phyloP scores from a whole-genome alignment of 2,329 filamentous ascomycete species.

The Aspergillus latus region DNA sequence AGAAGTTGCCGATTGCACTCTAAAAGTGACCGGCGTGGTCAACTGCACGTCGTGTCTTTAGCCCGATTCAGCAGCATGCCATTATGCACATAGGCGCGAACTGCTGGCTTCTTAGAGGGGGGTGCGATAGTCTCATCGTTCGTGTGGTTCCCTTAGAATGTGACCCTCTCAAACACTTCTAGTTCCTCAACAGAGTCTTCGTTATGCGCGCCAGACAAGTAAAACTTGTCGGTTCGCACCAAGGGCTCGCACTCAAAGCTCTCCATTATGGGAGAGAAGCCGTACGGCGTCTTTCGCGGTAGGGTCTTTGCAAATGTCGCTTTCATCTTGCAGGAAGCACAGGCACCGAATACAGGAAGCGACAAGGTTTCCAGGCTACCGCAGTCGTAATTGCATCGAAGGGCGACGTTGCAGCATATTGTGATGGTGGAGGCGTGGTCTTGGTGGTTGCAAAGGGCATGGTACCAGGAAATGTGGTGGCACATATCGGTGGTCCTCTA shows the following conservation, averaged over 20 bases:
- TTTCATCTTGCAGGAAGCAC: conserved; percentile 16
- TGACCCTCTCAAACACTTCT: conserved; percentile 19
- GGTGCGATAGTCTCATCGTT: not conserved
- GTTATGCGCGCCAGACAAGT: conserved; percentile 4
- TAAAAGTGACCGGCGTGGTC: not conserved
- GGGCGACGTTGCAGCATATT: conserved; percentile 21
- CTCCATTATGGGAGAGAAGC: conserved; percentile 2
- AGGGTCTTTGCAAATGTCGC: not conserved
- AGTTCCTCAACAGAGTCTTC: conserved; percentile 7
- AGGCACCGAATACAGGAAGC: conserved; percentile 20
- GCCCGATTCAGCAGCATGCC: not conserved
- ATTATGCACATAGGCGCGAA: not conserved
- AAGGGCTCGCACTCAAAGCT: conserved; percentile 5
- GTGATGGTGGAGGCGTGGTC: conserved; percentile 9
- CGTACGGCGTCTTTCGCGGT: not conserved
- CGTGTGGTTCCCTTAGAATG: conserved; percentile 14
- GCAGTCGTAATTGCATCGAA: conserved; percentile 21
- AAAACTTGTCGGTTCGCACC: conserved; percentile 4
- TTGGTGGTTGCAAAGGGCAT: conserved; percentile 25
- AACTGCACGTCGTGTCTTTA: not conserved
- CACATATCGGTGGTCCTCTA: conserved; percentile 21
- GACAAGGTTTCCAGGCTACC: not conserved
- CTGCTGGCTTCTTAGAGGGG: not conserved
- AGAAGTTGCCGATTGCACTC: not conserved
- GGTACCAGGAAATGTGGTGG: conserved; percentile 25